Percentiles rank a stretch among this genome's conserved stretches.
phyloP scores from a whole-genome alignment of 1,284 basidiomycete species.

The Leccinum variabile region DNA sequence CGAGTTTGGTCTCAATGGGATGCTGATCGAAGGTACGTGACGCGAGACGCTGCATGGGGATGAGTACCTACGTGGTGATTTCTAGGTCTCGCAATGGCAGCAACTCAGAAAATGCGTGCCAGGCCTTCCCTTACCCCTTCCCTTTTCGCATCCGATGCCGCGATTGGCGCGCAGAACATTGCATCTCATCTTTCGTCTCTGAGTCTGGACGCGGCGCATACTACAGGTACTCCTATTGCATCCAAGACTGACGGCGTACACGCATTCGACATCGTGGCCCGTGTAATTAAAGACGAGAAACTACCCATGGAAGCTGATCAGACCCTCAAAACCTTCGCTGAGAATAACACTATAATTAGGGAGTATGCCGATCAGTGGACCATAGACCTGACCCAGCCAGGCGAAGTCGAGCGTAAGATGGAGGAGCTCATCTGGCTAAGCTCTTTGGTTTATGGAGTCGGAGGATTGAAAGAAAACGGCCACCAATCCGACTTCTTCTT shows the following conservation, averaged over 20 bases:
- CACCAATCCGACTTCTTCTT: slow-evolving; percentile 50
- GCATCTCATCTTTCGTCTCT: slow-evolving; percentile 11
- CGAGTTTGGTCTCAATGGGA: slow-evolving; percentile 35
- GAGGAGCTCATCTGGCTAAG: slow-evolving; percentile 50
- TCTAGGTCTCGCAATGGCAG: slow-evolving; percentile 30
- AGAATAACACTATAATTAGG: slow-evolving; percentile 10
- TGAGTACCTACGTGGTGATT: not conserved
- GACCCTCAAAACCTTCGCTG: slow-evolving; percentile 1
- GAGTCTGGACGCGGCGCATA: slow-evolving; percentile 6
- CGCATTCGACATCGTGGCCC: slow-evolving; percentile 31
- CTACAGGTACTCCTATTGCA: not conserved
- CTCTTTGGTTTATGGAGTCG: slow-evolving; percentile 43
- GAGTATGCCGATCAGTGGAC: slow-evolving; percentile 30
- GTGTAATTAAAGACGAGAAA: slow-evolving; percentile 27
- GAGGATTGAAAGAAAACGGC: slow-evolving; percentile 39
- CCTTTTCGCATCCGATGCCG: slow-evolving; percentile 5
- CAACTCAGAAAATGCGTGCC: slow-evolving; percentile 17
- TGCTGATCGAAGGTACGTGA: slow-evolving; percentile 32
- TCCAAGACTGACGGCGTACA: slow-evolving; percentile 21
- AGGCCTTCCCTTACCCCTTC: slow-evolving; percentile 25
- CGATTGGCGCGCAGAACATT: not conserved
- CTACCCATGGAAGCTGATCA: not conserved
- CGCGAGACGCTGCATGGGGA: not conserved
- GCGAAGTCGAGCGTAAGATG: slow-evolving; percentile 43
- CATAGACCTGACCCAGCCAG: slow-evolving; percentile 26